Base-by-base conservation (phyloP, 192 early-diverging fungal species). In the Spizellomyces sp. region DNA sequence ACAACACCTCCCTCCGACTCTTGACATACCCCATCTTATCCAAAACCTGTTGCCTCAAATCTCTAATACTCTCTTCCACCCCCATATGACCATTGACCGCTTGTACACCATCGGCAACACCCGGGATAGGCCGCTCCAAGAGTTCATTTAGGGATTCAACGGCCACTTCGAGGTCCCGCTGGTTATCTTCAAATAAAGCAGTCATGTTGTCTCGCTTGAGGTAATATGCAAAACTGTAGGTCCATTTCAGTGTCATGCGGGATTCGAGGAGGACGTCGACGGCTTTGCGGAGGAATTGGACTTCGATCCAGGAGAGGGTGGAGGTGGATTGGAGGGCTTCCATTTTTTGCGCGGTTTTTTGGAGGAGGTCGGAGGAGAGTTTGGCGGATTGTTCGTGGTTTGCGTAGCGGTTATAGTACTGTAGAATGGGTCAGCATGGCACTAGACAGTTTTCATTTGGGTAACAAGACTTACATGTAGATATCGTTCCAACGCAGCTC, bases 371-470 rank as follows among this genome's bases (percentile, higher is more conserved):
- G 50, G 88, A 84, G 75, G 92, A 91, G 54, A 96, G 79, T 58
- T 93, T 94, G 19, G 92, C 92, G 10, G 92, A 94, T 80, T 95
- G 96, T 74, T 96, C 94, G 81, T 99, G 96, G 83, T 99, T 99
- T 48, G 94, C 93, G 80, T 90, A 99, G 36, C 96, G 91, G 73
- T 95, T 96, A 76, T 94, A 98, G 80, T 98, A 98, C 91, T 94
- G 77, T 42, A 46, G 57, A 9, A 41, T 54, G 14, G 4, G 36
- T 61, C 17, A 27, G n/a, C 9, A 10, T 52, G n/a, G 48, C 48
- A 10, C 9, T 52, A 52, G 48, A n/a, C n/a, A 9, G n/a, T 52
- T n/a, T n/a, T n/a, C 9, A 52, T 52, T n/a, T 10, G 9, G n/a
- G 17, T 12, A 12, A 19, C 12, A 19, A 54, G 58, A 81, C 82